A percentile compares a stretch with the other conserved stretches of the same genome.
Conservation (phyloP, 331 rosid genomes). For the Pyrus hybrid region DNA sequence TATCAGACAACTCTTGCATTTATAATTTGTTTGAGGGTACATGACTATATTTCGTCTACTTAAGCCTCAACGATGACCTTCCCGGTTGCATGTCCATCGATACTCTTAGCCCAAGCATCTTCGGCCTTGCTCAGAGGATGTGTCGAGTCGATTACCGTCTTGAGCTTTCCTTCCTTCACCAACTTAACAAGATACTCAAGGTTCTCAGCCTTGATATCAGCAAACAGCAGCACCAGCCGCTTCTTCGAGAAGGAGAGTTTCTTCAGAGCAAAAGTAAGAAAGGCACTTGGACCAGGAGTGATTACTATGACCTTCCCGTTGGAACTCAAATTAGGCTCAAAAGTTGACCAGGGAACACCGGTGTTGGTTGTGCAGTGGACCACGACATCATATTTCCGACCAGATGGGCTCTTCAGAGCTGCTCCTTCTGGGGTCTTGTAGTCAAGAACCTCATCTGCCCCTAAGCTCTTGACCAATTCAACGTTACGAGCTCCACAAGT, state of each 20-base stretch:
- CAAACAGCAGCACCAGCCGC: constrained; percentile 11
- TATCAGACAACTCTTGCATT: no score
- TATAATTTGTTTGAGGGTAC: no score
- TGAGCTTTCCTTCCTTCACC: constrained; percentile 63
- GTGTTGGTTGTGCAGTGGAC: constrained; percentile 45
- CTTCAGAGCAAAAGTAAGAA: not conserved
- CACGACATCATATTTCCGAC: constrained; percentile 59
- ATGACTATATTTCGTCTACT: not conserved
- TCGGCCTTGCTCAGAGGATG: constrained; percentile 61
- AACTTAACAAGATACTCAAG: constrained; percentile 34
- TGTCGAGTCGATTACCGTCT: constrained; percentile 57
- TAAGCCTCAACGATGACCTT: constrained; percentile 63
- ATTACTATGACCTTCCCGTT: constrained; percentile 48
- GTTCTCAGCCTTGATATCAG: constrained; percentile 6
- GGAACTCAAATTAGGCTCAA: constrained; percentile 47
- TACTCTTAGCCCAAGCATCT: constrained; percentile 81
- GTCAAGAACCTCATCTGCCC: constrained; percentile 38
- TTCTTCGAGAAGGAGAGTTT: constrained; percentile 33
- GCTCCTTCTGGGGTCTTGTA: constrained; percentile 57
- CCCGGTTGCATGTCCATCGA: constrained; percentile 87
- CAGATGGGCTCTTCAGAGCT: constrained; percentile 70
- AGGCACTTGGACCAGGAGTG: constrained; percentile 16
- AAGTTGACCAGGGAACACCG: constrained; percentile 52
- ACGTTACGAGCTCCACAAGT: constrained; percentile 54
- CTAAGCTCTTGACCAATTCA: constrained; percentile 21